A percentile compares a stretch with the other conserved stretches of the same genome.
Evolutionary conservation across 306 rosid species (phyloP).

Genomic region (Rubus parviflorus): DNA sequence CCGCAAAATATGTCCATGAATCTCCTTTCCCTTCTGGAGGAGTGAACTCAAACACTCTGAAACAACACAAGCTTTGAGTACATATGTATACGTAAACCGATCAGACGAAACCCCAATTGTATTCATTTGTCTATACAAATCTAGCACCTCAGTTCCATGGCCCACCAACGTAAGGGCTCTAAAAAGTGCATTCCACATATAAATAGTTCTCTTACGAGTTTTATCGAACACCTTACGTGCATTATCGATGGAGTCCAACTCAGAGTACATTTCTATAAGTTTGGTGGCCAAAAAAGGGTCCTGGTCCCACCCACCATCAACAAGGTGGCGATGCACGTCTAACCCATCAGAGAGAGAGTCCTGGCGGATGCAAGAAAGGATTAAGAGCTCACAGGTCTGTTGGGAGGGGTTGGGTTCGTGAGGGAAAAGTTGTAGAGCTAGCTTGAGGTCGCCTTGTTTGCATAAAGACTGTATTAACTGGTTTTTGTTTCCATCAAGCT

Average conservation of each 20-base stretch:
- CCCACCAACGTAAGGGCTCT: conserved; percentile 75
- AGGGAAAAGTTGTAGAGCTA: conserved; percentile 62
- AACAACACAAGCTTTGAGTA: conserved; percentile 83
- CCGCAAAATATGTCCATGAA: conserved; percentile 81
- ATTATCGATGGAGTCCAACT: conserved; percentile 58
- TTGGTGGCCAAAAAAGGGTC: conserved; percentile 89
- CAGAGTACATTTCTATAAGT: conserved; percentile 79
- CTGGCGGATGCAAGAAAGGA: conserved; percentile 59
- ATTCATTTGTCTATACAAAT: conserved; percentile 70
- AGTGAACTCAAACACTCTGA: conserved; percentile 50
- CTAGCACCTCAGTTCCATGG: conserved; percentile 59
- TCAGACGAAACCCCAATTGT: conserved; percentile 50
- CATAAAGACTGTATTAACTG: conserved; percentile 71
- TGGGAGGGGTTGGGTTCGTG: conserved; percentile 68
- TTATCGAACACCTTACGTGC: conserved; percentile 74
- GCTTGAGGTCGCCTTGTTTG: conserved; percentile 69
- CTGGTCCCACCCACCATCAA: conserved; percentile 52
- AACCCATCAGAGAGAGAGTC: conserved; percentile 64
- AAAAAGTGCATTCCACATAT: conserved; percentile 86
- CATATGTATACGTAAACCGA: conserved; percentile 78
- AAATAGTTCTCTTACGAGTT: conserved; percentile 68
- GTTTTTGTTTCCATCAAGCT: conserved; percentile 44
- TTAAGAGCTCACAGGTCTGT: conserved; percentile 69
- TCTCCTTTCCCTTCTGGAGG: conserved; percentile 75
- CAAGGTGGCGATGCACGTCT: conserved; percentile 56